phyloP scores from a whole-genome alignment of 2,329 filamentous ascomycete species.

The Hypocreales sp. region DNA sequence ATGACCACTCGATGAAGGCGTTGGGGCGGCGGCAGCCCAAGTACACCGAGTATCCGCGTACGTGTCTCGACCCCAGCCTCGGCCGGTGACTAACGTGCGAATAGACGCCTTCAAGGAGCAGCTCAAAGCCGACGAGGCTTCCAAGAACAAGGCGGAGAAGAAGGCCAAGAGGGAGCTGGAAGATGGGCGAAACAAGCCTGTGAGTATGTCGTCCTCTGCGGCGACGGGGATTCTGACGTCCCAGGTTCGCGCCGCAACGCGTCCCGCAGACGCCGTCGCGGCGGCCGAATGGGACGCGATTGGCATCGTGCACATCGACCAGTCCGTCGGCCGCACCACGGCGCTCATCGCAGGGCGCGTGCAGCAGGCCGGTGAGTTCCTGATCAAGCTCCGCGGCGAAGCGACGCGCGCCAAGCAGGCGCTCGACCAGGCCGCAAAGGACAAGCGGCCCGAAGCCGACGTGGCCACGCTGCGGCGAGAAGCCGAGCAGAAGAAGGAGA shows the following conservation, averaged over 20 bases:
- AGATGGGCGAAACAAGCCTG: constrained; percentile 22
- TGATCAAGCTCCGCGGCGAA: constrained; percentile 30
- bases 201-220: too few relatives aligned
- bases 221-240: constrained; percentile 5
- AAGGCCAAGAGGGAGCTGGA: constrained; percentile 27
- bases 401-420: constrained; percentile 31
- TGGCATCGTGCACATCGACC: constrained; percentile 32
- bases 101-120: constrained; percentile 28
- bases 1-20: constrained; percentile 23
- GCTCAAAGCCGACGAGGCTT: constrained; percentile 27
- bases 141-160: constrained; percentile 28
- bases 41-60: constrained; percentile 29
- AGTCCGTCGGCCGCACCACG: constrained; percentile 19
- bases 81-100: background rate
- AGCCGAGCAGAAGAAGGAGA: constrained; percentile 28
- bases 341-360: constrained; percentile 29
- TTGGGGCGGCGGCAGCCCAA: constrained; percentile 27
- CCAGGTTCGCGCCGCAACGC: constrained; percentile 23
- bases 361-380: constrained; percentile 32
- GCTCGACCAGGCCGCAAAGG: constrained; percentile 25
- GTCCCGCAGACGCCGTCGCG: constrained; percentile 28
- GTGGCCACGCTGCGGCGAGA: constrained; percentile 22
- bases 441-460: constrained; percentile 20
- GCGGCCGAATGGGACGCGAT: constrained; percentile 38
- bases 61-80: too few relatives aligned